Evolutionary conservation across 495 filamentous ascomycete species (phyloP).

Genomic region (Talaromyces proteolyticus): DNA sequence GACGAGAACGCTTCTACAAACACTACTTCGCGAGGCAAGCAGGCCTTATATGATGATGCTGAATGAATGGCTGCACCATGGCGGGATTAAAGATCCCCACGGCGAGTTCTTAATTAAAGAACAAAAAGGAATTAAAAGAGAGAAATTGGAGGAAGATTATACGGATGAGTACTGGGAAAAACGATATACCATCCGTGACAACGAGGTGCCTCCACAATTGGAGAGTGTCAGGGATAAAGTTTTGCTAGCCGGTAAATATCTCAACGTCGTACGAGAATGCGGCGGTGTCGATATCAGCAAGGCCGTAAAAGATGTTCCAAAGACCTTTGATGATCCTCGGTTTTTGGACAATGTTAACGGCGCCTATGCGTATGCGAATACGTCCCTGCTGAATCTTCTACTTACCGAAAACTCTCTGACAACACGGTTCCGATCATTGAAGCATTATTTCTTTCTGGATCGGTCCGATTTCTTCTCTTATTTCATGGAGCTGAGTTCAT

Average conservation of each 20-base stretch:
- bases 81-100: slow-evolving; percentile 90
- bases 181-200: slow-evolving; percentile 86
- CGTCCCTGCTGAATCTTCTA: slow-evolving; percentile 84
- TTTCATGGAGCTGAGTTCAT: slow-evolving; percentile 84
- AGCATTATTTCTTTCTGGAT: slow-evolving; percentile 99
- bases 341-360: slow-evolving; percentile 94
- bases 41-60: slow-evolving; percentile 96
- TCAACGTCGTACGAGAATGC: slow-evolving; percentile 95
- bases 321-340: slow-evolving; percentile 80
- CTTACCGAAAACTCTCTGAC: slow-evolving; percentile 89
- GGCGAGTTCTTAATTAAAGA: slow-evolving; percentile 92
- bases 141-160: slow-evolving; percentile 89
- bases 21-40: slow-evolving; percentile 79
- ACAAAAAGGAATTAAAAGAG: slow-evolving; percentile 88
- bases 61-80: slow-evolving; percentile 97
- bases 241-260: slow-evolving; percentile 89
- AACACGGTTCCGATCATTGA: slow-evolving; percentile 77
- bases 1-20: slow-evolving; percentile 71
- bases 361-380: slow-evolving; percentile 93
- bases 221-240: slow-evolving; percentile 92
- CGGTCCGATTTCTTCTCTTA: slow-evolving; percentile 97
- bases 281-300: slow-evolving; percentile 94
- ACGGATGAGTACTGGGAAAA: slow-evolving; percentile 99
- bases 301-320: slow-evolving; percentile 79
- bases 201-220: slow-evolving; percentile 88